phyloP scores from a whole-genome alignment of 306 rosid species.

The Senna siamea region DNA sequence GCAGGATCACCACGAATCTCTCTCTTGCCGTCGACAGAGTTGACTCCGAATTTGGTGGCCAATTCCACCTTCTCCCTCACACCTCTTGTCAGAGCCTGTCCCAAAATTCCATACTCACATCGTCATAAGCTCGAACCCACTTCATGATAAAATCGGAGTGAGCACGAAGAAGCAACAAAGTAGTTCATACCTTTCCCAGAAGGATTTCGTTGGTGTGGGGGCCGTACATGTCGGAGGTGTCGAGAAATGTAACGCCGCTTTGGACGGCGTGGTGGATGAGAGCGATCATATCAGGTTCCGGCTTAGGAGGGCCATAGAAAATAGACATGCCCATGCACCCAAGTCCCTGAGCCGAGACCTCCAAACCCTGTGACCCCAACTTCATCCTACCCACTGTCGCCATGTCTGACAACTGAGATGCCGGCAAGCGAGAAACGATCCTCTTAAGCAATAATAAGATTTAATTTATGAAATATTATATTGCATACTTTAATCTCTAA shows the following conservation, averaged over 20 bases:
- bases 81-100: constrained; percentile 53
- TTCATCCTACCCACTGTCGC: constrained; percentile 46
- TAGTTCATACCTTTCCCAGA: constrained; percentile 40
- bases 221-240: constrained; percentile 66
- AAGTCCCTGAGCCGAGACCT: constrained; percentile 61
- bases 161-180: neutral
- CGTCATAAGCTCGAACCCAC: no score
- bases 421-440: no score
- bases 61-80: constrained; percentile 53
- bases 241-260: constrained; percentile 68
- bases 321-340: constrained; percentile 79
- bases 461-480: no score
- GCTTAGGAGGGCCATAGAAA: constrained; percentile 67
- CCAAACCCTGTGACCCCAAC: constrained; percentile 55
- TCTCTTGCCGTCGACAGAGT: constrained; percentile 11
- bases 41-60: constrained; percentile 66
- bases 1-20: constrained; percentile 63
- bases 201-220: constrained; percentile 60
- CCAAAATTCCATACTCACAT: neutral
- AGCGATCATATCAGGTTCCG: constrained; percentile 66
- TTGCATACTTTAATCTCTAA: no score
- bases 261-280: constrained; percentile 66
- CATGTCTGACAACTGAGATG: constrained; percentile 10
- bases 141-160: neutral
- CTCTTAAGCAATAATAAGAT: no score